Conservation (phyloP, 306 rosid species). For the Vigna radiata region DNA sequence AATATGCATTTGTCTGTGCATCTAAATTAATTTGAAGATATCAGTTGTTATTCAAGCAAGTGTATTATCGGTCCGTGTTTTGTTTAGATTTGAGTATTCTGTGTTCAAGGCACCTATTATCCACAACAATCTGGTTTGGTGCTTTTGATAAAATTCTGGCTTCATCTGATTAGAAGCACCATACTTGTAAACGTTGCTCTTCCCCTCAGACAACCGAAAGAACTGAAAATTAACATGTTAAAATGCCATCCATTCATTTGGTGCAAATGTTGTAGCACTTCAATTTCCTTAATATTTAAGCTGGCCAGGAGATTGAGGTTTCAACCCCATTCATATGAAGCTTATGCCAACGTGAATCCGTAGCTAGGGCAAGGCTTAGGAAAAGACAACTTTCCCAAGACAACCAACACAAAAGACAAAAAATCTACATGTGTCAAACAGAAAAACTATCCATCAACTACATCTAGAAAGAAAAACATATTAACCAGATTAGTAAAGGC, state of each 20-base stretch:
- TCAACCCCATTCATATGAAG: conserved; percentile 29
- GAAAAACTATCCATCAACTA: conserved; percentile 44
- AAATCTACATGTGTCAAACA: conserved; percentile 47
- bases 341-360: conserved; percentile 19
- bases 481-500: conserved; percentile 45
- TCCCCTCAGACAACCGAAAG: background rate
- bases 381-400: conserved; percentile 38
- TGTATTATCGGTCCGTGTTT: too few species aligned
- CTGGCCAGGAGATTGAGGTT: conserved; percentile 9
- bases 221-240: background rate
- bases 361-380: conserved; percentile 1
- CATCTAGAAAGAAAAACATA: conserved; percentile 43
- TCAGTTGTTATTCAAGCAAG: too few species aligned
- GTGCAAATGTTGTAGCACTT: conserved; percentile 19
- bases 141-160: too few species aligned
- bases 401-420: conserved; percentile 39
- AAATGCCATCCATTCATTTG: conserved; percentile 21
- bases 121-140: too few species aligned
- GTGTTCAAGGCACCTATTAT: too few species aligned
- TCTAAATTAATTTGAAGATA: too few species aligned
- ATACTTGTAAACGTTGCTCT: too few species aligned
- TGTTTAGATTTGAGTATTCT: too few species aligned
- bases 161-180: too few species aligned
- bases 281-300: background rate
- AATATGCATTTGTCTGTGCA: too few species aligned